Base-by-base conservation (phyloP, 2,329 filamentous ascomycete genomes). In the Aureobasidium sp. region DNA sequence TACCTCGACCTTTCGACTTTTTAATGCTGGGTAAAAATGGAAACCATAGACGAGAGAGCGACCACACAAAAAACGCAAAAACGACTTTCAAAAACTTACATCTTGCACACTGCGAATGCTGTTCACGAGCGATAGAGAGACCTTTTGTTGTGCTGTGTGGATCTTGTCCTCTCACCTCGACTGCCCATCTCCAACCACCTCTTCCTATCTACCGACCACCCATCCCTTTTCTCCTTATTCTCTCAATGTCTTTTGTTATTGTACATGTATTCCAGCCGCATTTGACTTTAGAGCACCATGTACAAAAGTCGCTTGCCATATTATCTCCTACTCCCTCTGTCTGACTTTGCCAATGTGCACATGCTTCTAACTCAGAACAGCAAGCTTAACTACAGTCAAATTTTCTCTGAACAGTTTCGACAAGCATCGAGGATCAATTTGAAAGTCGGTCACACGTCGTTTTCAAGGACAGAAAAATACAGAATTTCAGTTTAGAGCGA, bases 181-280 rank as follows among this genome's bases (percentile, higher is more conserved):
- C 20, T 46, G 24, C 41, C 53, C 41, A 57, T 46, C 53, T 57
- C 36, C 24, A 32, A 32, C 29, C 8, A 8, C 17, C 47, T 43
- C 47, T 50, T 34, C 47, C 46, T 48, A 48, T 24, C 26, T 43
- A 37, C 26, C 39, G 24, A 27, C 29, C 53, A 36, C 36, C 27
- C 10, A 29, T n/a, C 44, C 26, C 32, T 26, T 43, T 50, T 34
- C 29, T 44, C 36, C 29, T 43, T 51, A 41, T 41, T 51, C 46
- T 59, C 34, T 41, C 39, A 15, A 17, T 29, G 20, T 59, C 29
- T 59, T 51, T 43, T 60, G 34, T 60, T 50, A 51, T 37, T 60
- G 46, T 60, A 60, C 57, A 60, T 60, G 57, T 60, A 60, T 60
- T 60, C 27, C 57, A 60, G 57, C 57, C 46, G 57, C 57, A 60